Conservation (phyloP, 768 basidiomycete genomes). For the Gyrodon lividus region DNA sequence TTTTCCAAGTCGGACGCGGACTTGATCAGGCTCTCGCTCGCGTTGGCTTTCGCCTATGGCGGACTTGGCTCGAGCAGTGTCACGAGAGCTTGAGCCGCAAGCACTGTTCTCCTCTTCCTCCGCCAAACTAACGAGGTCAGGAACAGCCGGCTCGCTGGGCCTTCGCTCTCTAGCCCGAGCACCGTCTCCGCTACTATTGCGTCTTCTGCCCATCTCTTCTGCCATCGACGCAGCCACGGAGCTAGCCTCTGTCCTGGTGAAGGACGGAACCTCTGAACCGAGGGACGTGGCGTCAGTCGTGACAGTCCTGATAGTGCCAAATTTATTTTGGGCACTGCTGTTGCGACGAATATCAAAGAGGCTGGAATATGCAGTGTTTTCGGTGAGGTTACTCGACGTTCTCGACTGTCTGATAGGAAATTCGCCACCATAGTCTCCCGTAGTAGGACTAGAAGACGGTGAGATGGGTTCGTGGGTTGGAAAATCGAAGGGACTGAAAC, state of each 20-base stretch:
- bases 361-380: constrained; percentile 57
- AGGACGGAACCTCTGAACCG: constrained; percentile 56
- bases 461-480: constrained; percentile 38
- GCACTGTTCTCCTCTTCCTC: constrained; percentile 65
- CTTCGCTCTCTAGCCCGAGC: constrained; percentile 52
- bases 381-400: constrained; percentile 60
- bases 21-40: constrained; percentile 31
- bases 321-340: constrained; percentile 53
- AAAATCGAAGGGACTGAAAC: constrained; percentile 29
- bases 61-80: constrained; percentile 24
- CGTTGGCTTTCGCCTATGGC: constrained; percentile 20
- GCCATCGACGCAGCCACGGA: constrained; percentile 50
- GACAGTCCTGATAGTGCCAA: constrained; percentile 77
- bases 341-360: constrained; percentile 52
- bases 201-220: constrained; percentile 41
- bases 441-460: constrained; percentile 35
- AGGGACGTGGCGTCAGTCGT: constrained; percentile 78
- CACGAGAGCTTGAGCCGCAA: constrained; percentile 46
- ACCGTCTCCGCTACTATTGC: constrained; percentile 24
- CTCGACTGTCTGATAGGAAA: constrained; percentile 57
- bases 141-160: constrained; percentile 58
- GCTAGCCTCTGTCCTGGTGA: constrained; percentile 65
- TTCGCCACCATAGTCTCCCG: constrained; percentile 32
- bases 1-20: constrained; percentile 60
- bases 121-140: constrained; percentile 64